These are phyloP conservation scores for Hamigera avellanea DNA, from an alignment of 495 filamentous ascomycete species.

Conservation along the genomic window DNA sequence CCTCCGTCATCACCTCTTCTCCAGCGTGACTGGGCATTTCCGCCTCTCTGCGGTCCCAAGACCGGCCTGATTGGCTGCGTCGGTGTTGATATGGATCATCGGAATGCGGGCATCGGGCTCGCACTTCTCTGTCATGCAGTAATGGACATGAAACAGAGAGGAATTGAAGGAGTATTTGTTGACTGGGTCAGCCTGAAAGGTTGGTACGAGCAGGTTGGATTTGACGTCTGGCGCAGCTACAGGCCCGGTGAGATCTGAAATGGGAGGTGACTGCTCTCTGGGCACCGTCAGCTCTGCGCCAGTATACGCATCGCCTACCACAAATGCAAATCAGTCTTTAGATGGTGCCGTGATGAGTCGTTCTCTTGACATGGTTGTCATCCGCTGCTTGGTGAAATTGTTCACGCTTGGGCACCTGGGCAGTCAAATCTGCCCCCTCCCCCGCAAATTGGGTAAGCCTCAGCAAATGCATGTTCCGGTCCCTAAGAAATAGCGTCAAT, in stretches of 20 bases:
- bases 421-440: too few species aligned
- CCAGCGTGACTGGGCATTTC: slow-evolving; percentile 32
- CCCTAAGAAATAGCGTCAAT: too few species aligned
- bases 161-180: slow-evolving; percentile 36
- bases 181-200: slow-evolving; percentile 39
- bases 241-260: slow-evolving; percentile 19
- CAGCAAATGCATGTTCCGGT: too few species aligned
- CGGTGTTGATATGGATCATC: slow-evolving; percentile 29
- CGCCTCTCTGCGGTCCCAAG: slow-evolving; percentile 29
- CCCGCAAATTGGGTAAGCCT: too few species aligned
- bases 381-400: too few species aligned
- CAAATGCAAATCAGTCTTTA: too few species aligned
- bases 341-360: too few species aligned
- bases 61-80: slow-evolving; percentile 41
- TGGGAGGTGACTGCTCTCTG: background rate
- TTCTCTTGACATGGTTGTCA: too few species aligned
- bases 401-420: too few species aligned
- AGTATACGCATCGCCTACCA: too few species aligned
- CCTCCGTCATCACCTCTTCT: slow-evolving; percentile 17
- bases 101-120: slow-evolving; percentile 33
- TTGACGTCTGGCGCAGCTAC: slow-evolving; percentile 33
- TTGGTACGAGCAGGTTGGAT: slow-evolving; percentile 40
- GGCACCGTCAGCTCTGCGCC: too few species aligned
- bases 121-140: slow-evolving; percentile 36
- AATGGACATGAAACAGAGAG: slow-evolving; percentile 36